Percentiles rank a stretch among this genome's conserved stretches.
These are phyloP conservation scores for Anisodus tanguticus DNA, from an alignment of 257 asterid species.

Conservation along the genomic window DNA sequence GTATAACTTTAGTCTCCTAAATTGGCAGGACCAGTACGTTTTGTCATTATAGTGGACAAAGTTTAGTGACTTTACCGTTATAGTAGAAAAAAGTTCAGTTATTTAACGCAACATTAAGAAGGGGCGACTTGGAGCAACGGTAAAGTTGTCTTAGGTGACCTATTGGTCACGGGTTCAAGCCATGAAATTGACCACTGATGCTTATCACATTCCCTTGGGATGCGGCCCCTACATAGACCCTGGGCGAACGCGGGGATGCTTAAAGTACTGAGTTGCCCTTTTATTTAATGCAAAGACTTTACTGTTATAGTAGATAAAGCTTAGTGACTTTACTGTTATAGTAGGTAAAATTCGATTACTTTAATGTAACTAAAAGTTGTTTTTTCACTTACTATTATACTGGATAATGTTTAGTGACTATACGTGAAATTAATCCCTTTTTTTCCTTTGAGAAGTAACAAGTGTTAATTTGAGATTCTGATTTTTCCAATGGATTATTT, in stretches of 20 bases:
- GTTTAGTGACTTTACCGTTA: not conserved
- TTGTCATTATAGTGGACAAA: not conserved
- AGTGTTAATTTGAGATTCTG: not conserved
- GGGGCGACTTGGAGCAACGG: not conserved
- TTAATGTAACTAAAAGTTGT: not conserved
- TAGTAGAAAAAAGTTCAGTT: not conserved
- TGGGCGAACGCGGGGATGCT: not conserved
- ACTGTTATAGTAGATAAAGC: not conserved
- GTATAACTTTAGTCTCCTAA: not conserved
- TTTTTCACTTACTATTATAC: not conserved
- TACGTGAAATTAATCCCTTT: not conserved
- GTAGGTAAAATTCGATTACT: not conserved
- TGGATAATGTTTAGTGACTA: not conserved
- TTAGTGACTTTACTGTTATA: not conserved
- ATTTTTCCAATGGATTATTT: constrained; percentile 16
- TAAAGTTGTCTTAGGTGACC: not conserved
- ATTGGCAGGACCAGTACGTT: not conserved
- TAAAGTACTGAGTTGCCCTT: not conserved
- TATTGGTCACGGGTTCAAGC: not conserved
- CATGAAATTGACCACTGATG: not conserved
- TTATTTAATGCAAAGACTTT: not conserved
- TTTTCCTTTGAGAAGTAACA: not conserved
- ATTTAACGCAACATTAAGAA: not conserved
- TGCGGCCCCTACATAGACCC: not conserved
- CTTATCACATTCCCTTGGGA: not conserved